A percentile compares a stretch with the other conserved stretches of the same genome.
Conservation (phyloP, 805 yeast genomes). For the Yamadazyma laniorum region DNA sequence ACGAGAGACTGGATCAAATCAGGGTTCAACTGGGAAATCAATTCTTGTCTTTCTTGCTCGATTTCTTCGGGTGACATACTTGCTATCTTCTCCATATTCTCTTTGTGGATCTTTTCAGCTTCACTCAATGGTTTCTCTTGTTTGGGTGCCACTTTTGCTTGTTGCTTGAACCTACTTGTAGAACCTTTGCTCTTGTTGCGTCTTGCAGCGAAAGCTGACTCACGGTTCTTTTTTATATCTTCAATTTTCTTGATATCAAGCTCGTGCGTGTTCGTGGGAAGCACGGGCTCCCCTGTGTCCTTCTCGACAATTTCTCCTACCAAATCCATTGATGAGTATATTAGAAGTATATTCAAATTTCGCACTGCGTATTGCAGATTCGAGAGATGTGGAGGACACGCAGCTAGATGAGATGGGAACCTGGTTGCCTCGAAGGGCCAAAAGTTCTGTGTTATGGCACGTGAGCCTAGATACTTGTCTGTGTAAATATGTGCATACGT, state of each 20-base stretch:
- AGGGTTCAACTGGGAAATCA: constrained; percentile 68
- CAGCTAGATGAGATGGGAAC: too few species aligned
- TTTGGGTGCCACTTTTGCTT: constrained; percentile 5
- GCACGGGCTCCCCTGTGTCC: constrained; percentile 38
- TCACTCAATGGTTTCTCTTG: constrained; percentile 43
- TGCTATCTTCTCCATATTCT: constrained; percentile 62
- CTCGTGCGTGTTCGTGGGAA: constrained; percentile 24
- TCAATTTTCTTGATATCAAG: constrained; percentile 6
- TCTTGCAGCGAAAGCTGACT: constrained; percentile 46
- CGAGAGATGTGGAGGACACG: too few species aligned
- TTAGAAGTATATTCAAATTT: too few species aligned
- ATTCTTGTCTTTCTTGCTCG: constrained; percentile 60
- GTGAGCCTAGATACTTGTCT: too few species aligned
- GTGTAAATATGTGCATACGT: too few species aligned
- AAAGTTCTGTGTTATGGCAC: too few species aligned
- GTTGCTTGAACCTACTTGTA: constrained; percentile 6
- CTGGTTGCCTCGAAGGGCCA: too few species aligned
- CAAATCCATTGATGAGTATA: constrained; percentile 65
- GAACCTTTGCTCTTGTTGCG: constrained; percentile 5
- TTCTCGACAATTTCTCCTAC: constrained; percentile 73
- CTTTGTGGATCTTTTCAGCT: constrained; percentile 72
- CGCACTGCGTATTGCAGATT: too few species aligned
- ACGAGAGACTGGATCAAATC: constrained; percentile 57
- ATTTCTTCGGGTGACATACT: constrained; percentile 67
- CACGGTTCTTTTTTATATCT: constrained; percentile 29